Base-by-base conservation (phyloP, 2,329 filamentous ascomycete species). In the Neonectria faginata region DNA sequence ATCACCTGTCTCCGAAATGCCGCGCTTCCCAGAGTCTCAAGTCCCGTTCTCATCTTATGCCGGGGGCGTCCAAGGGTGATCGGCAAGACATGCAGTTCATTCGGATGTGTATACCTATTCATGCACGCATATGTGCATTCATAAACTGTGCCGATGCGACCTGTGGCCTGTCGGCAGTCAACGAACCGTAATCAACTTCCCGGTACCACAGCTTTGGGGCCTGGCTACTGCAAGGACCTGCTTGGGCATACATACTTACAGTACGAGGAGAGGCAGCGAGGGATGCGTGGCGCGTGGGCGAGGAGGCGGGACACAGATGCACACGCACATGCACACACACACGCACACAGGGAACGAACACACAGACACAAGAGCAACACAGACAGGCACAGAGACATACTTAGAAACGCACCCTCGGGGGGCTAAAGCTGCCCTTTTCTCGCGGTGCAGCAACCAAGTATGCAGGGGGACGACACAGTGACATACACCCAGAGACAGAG, bases 81-180 rank as follows among this genome's bases (percentile, higher is more conserved):
- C 56, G 61, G 33, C 56, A 36, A 64, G 48, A 33, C 29, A 51
- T 51, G 48, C 48, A 51, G 48, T 18, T 11, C 29, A 20, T 8
- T 42, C 16, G n/a, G 39, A 18, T n/a, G 18, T 9, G 39, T 18
- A 36, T 36, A 5, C 10, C 8, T 31, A 31, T 31, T 36, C 12
- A 36, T 36, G 12, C 14, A 25, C 25, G 33, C 7, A 5, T 7
- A 39, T 39, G 14, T 33, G 31, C 10, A 33, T 39, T 39, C 36
- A n/a, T 39, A 31, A 50, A 6, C 22, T n/a, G n/a, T 14, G n/a
- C 10, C 18, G 29, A 51, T n/a, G 48, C 48, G 11, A 20, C n/a
- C 47, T 18, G 25, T 16, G 8, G 12, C 20, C 10, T 48, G 12
- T 48, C 5, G 25, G 25, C 25, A 25, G 25, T 25, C 12, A 27